These are phyloP conservation scores for Galerina marginata DNA, from an alignment of 768 basidiomycete genomes.

Conservation along the genomic window DNA sequence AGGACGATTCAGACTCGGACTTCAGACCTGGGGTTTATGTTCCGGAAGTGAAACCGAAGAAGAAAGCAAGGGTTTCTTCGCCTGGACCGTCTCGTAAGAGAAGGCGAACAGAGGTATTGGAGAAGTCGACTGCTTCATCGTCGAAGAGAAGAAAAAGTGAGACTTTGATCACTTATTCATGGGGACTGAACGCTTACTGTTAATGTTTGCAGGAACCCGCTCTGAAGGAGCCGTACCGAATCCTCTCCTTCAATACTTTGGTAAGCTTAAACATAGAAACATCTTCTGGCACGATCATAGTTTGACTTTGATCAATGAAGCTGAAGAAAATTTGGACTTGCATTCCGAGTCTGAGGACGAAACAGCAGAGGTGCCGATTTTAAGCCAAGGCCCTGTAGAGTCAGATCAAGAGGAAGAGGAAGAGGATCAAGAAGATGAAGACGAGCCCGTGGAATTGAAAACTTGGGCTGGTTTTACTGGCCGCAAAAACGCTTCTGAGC, in stretches of 20 bases:
- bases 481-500: too few species aligned
- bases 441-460: conserved; percentile 4
- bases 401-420: conserved; percentile 31
- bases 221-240: conserved; percentile 33
- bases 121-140: neutral
- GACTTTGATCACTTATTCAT: neutral
- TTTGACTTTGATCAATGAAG: neutral
- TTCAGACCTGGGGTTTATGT: conserved; percentile 31
- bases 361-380: conserved; percentile 18
- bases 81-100: conserved; percentile 17
- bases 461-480: neutral
- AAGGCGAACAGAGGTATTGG: conserved; percentile 12
- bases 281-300: neutral
- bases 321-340: conserved; percentile 47
- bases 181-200: neutral
- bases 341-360: conserved; percentile 59
- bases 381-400: conserved; percentile 4
- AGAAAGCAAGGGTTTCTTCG: conserved; percentile 24
- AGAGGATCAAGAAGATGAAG: conserved; percentile 20
- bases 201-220: neutral
- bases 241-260: conserved; percentile 55
- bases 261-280: conserved; percentile 26
- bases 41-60: conserved; percentile 35
- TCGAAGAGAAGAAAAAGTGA: conserved; percentile 6
- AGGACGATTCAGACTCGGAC: conserved; percentile 54